Base-by-base conservation (phyloP, 169 alveolate genomes). In the Plasmodium yoelii region DNA sequence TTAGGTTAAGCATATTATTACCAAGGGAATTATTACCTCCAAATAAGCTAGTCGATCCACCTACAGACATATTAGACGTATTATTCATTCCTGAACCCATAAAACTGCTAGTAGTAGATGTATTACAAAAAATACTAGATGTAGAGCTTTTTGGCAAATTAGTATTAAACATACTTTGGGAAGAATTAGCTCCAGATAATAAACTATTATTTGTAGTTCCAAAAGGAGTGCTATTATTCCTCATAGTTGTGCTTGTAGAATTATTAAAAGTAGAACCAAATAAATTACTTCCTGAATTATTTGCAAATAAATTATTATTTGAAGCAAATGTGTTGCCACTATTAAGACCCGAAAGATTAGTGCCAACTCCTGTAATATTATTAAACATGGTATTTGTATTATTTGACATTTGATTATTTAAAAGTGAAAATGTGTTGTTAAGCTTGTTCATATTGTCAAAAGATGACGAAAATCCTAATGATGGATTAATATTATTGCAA, bases 381-480 rank as follows among this genome's bases (percentile, higher is more conserved):
- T 34, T 6, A 77, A 77, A 63, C 55, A 77, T 24, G 15, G 49
- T 68, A 68, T 39, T 39, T 5, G 57, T 0, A n/a, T 15, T 57
- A 49, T 53, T 82, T 2, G 59, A 7, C n/a, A 24, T 28, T 18
- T 26, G 44, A 28, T 49, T 64, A 59, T 67, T 53, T 8, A 13
- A 5, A 67, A 51, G 51, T 12, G 77, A 1, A 3, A 75, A 22
- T 24, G 72, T 8, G 22, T 10, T 0, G 22, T 68, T 68, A 8
- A 28, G 8, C 22, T 77, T 61, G 47, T 77, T 77, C 57, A 68
- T 28, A 57, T 53, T 39, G 24, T 56, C 55, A 67, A 53, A 22
- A 42, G 53, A 18, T 59, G 59, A 3, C 19, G 57, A 47, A 39
- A 80, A 80, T 28, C 53, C 53, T 19, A 69, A 13, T 8, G 75